Base-by-base conservation (phyloP, 139 green algal genomes). In the Mesostigma viride region DNA sequence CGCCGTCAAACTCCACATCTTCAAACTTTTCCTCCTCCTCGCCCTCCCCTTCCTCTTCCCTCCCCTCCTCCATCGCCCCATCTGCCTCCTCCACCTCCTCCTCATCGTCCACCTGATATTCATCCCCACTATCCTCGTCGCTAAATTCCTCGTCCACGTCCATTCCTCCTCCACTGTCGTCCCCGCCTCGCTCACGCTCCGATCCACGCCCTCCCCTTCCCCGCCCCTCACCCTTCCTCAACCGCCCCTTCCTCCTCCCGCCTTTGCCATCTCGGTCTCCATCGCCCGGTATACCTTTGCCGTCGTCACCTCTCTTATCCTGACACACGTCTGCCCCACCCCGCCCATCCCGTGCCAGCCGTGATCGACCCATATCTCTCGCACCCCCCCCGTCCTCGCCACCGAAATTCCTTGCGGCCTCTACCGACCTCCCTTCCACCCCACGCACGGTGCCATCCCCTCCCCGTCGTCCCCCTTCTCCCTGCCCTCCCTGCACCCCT, bases 1-100 rank as follows among this genome's bases (percentile, higher is more conserved):
- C 67, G 5, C 67, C 72, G 22, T 76, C 59, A 28, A 83, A 33
- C 31, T 74, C 53, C 35, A 77, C 57, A 24, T 77, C 64, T 8
- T 74, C 70, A n/a, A 3, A 17, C 28, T 31, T 27, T 34, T 33
- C 65, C 26, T 67, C 48, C 17, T 68, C 64, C 24, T 69, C 63
- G 14, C 40, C 45, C n/a, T 69, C 63, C 20, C 27, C 26, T 36
- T 48, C 34, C 33, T 45, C 59, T 28, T 47, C 59, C 14, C 57
- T 63, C 57, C 57, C 30, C 20, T n/a, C 31, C 31, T 26, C 32
- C 28, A n/a, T 20, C 11, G 14, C 26, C 22, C 35, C 8, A 3
- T 40, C 34, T 3, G 31, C 33, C 59, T 31, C 33, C 1, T 30
- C 31, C 26, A 47, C n/a, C 32, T 51, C 64, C 51, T 63, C 64